A percentile compares a stretch with the other conserved stretches of the same genome.
These are phyloP conservation scores for Vitis riparia DNA, from an alignment of 164 flowering plant genomes.

Conservation along the genomic window DNA sequence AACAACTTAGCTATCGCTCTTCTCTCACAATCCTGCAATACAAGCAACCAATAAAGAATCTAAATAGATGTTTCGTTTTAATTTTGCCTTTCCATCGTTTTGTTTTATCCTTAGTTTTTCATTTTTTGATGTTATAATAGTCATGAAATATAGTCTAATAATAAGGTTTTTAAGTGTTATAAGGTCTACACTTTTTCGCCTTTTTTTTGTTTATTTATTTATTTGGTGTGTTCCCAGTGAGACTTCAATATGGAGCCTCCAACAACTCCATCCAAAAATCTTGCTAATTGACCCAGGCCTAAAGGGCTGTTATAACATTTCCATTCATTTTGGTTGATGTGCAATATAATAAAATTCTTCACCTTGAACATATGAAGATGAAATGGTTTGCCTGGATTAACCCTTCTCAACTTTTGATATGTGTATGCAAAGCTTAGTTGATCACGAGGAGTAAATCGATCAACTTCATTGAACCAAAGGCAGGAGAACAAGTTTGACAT, in stretches of 20 bases:
- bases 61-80: not conserved
- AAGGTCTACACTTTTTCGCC: too few species aligned
- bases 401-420: slow-evolving; percentile 75
- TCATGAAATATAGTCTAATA: too few species aligned
- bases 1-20: slow-evolving; percentile 71
- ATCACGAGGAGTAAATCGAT: slow-evolving; percentile 95
- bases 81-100: too few species aligned
- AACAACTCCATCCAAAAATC: too few species aligned
- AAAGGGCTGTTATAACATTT: not conserved
- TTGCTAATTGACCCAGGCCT: too few species aligned
- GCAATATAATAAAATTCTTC: not conserved
- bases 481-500: slow-evolving; percentile 98
- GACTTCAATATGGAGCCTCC: too few species aligned
- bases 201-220: too few species aligned
- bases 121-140: too few species aligned
- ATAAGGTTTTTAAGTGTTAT: too few species aligned
- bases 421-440: slow-evolving; percentile 96
- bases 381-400: slow-evolving; percentile 77
- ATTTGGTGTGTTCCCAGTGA: too few species aligned
- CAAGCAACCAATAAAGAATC: not conserved
- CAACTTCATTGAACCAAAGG: slow-evolving; percentile 99
- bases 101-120: too few species aligned
- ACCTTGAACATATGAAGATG: slow-evolving; percentile 98
- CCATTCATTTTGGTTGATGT: not conserved
- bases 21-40: slow-evolving; percentile 84